phyloP scores from a whole-genome alignment of 257 asterid species.

The Ilex asprella region DNA sequence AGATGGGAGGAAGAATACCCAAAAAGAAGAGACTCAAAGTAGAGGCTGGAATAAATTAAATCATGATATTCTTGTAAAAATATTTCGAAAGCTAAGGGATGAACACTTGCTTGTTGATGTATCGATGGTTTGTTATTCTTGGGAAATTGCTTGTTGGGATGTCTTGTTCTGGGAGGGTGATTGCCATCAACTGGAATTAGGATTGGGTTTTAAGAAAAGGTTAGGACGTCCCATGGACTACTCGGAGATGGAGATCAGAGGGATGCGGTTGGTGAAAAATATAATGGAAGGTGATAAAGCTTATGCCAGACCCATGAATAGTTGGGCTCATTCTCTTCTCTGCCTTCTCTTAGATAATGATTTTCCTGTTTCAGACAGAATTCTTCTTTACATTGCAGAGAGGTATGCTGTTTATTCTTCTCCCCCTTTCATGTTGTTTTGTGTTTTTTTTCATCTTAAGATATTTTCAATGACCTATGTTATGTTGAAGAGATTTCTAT shows the following conservation, averaged over 20 bases:
- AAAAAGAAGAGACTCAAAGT: not conserved
- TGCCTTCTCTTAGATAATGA: not conserved
- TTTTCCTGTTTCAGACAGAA: not conserved
- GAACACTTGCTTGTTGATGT: not conserved
- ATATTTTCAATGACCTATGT: too few species aligned
- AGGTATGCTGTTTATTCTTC: not conserved
- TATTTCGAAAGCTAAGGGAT: not conserved
- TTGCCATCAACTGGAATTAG: not conserved
- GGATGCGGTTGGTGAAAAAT: not conserved
- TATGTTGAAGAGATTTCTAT: too few species aligned
- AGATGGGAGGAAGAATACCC: not conserved
- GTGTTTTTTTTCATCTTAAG: too few species aligned
- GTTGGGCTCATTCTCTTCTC: not conserved
- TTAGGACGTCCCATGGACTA: not conserved
- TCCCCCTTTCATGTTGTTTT: not conserved
- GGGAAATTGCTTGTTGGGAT: not conserved
- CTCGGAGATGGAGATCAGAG: not conserved
- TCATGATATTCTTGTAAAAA: not conserved
- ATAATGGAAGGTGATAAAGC: not conserved
- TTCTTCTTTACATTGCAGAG: not conserved
- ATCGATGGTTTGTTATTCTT: not conserved
- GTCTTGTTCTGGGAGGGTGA: not conserved
- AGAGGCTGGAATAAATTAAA: not conserved
- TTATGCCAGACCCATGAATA: not conserved
- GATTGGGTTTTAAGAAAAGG: not conserved